phyloP scores from a whole-genome alignment of 2,329 filamentous ascomycete species.

The Coleophoma eucalyptorum region DNA sequence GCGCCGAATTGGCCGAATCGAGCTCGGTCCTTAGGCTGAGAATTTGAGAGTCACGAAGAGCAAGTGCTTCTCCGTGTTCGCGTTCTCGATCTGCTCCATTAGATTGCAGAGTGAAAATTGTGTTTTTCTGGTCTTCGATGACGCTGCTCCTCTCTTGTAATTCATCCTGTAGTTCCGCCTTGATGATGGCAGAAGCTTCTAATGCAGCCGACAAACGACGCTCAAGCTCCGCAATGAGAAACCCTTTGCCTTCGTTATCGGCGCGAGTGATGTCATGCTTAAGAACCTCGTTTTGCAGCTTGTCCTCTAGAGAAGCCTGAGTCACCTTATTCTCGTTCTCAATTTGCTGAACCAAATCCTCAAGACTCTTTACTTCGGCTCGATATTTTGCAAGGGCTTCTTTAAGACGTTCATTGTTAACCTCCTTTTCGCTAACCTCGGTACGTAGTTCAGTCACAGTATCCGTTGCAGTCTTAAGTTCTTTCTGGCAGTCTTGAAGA shows the following conservation, averaged over 20 bases:
- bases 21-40: slow-evolving; percentile 45
- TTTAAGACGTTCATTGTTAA: slow-evolving; percentile 45
- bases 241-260: slow-evolving; percentile 32
- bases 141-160: slow-evolving; percentile 19
- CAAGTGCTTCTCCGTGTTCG: slow-evolving; percentile 41
- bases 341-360: slow-evolving; percentile 44
- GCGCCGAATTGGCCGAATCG: slow-evolving; percentile 38
- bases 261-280: slow-evolving; percentile 21
- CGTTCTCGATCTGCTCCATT: slow-evolving; percentile 10
- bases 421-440: slow-evolving; percentile 30
- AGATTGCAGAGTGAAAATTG: slow-evolving; percentile 8
- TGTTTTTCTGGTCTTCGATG: slow-evolving; percentile 13
- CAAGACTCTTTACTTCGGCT: slow-evolving; percentile 49
- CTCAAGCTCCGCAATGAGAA: slow-evolving; percentile 39
- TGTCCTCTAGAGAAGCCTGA: slow-evolving; percentile 5
- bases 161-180: slow-evolving; percentile 29
- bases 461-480: slow-evolving; percentile 28
- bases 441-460: slow-evolving; percentile 10
- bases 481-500: slow-evolving; percentile 42
- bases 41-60: slow-evolving; percentile 46
- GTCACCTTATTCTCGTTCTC: slow-evolving; percentile 31
- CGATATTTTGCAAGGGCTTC: slow-evolving; percentile 48
- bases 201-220: slow-evolving; percentile 37
- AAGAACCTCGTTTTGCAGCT: slow-evolving; percentile 28
- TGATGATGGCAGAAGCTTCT: slow-evolving; percentile 33